phyloP scores from a whole-genome alignment of 805 yeast species.

The Yarrowia yakushimensis region DNA sequence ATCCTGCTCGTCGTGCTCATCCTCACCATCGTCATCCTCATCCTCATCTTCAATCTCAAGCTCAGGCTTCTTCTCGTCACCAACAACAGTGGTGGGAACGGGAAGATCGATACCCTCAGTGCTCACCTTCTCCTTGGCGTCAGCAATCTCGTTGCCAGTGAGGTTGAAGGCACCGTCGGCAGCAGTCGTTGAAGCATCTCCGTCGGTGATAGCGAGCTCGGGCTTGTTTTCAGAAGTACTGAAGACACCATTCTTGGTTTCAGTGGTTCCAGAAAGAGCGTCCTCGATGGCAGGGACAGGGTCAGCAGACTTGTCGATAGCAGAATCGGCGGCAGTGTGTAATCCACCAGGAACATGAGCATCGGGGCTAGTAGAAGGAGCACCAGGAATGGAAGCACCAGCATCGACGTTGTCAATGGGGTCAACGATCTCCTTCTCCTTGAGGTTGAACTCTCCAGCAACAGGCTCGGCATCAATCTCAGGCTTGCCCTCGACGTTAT shows the following conservation, averaged over 20 bases:
- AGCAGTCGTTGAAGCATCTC: not conserved
- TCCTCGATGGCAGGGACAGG: conserved; percentile 13
- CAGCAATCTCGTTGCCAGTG: not conserved
- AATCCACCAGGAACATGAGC: conserved; percentile 12
- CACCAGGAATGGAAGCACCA: conserved; percentile 2
- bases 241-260: conserved; percentile 11
- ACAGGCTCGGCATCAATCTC: not conserved
- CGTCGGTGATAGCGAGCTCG: not conserved
- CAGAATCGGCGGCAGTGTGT: not conserved
- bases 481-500: not conserved
- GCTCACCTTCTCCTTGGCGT: conserved; percentile 10
- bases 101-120: conserved; percentile 1
- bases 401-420: conserved; percentile 3
- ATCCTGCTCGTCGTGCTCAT: conserved; percentile 17
- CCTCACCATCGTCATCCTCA: conserved; percentile 8
- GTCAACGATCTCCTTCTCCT: not conserved
- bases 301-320: not conserved
- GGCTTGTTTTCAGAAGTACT: conserved; percentile 10
- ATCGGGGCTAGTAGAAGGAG: not conserved
- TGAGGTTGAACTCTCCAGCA: conserved; percentile 10
- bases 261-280: conserved; percentile 2
- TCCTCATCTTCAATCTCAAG: conserved; percentile 20
- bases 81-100: not conserved
- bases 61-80: conserved; percentile 10
- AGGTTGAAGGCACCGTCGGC: conserved; percentile 15